Base-by-base conservation (phyloP, 2,329 filamentous ascomycete species). In the Phialocephala subalpina region DNA sequence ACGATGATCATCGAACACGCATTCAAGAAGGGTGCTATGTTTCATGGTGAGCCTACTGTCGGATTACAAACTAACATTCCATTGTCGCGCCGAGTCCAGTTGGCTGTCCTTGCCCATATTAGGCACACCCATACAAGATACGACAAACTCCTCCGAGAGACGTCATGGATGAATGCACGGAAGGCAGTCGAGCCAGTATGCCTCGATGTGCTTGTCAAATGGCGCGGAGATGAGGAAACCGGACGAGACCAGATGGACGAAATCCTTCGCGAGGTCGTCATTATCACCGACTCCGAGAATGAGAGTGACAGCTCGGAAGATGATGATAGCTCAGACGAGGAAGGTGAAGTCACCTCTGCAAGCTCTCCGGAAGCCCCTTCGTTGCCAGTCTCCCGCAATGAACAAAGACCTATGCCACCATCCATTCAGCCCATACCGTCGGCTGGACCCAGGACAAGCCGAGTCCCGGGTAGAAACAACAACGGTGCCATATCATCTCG, bases 221-320 rank as follows among this genome's bases (percentile, higher is more conserved):
- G 88, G 88, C 87, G 88, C 79, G 88, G 88, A 63, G 88, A 91
- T 71, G 88, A 91, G 76, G 88, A 91, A 75, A 90, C 85, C 20
- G 88, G 88, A 29, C 85, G 88, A 58, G 88, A 91, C 72, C 86
- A 90, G 75, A 82, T 90, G 18, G 88, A 90, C 65, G 87, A 90
- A 74, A 89, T 90, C 64, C 80, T 90, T 38, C 83, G 86, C 59
- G 88, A 91, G 76, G 86, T 90, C 12, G 86, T 90, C 61, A 84
- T 90, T 72, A 89, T 91, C 53, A 74, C 74, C n/a, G 77, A 78
- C 60, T 77, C 76, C 0, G 77, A 78, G 59, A 70, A 72, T 22
- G 65, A 66, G n/a, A 59, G 65, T 25, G 69, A 65, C 6, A 61
- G 52, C 11, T 62, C 49, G 3, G 67, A 67, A 9, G 68, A 66